Conservation (phyloP, 495 filamentous ascomycete species). For the Echria macrotheca region DNA sequence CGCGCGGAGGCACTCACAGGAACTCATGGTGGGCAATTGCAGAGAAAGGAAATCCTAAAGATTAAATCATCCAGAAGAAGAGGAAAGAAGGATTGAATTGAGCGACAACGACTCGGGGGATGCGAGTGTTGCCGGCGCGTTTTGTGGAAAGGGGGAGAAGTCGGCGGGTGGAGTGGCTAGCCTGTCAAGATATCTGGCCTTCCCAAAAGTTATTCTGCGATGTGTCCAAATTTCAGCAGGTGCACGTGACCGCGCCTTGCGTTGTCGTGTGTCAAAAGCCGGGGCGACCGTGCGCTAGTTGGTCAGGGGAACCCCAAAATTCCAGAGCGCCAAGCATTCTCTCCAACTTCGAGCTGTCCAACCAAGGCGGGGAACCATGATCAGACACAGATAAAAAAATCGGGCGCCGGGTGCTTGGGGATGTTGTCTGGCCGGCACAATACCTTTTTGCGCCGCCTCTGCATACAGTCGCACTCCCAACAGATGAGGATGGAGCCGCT, state of each 20-base stretch:
- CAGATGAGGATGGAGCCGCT: constrained; percentile 47
- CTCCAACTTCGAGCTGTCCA: no score
- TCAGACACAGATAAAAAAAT: not conserved
- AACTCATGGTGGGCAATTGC: constrained; percentile 51
- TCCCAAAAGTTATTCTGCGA: constrained; percentile 39
- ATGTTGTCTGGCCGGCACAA: no score
- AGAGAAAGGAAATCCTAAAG: constrained; percentile 35
- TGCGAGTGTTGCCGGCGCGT: constrained; percentile 34
- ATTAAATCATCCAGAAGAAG: constrained; percentile 38
- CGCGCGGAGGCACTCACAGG: constrained; percentile 46
- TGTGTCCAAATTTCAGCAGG: constrained; percentile 49
- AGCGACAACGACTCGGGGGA: constrained; percentile 35
- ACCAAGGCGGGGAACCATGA: no score
- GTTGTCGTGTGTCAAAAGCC: not conserved
- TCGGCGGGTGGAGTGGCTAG: constrained; percentile 31
- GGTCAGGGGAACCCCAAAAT: constrained; percentile 4
- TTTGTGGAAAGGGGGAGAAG: constrained; percentile 31
- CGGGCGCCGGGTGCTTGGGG: constrained; percentile 4
- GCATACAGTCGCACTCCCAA: not conserved
- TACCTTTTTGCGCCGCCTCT: constrained; percentile 2
- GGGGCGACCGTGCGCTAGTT: not conserved
- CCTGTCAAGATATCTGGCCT: constrained; percentile 45
- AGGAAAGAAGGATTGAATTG: constrained; percentile 28
- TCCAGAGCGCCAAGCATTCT: constrained; percentile 9
- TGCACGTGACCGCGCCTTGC: constrained; percentile 29